Evolutionary conservation across 257 asterid genomes (phyloP).

Genomic region (Nicotiana undulata): DNA sequence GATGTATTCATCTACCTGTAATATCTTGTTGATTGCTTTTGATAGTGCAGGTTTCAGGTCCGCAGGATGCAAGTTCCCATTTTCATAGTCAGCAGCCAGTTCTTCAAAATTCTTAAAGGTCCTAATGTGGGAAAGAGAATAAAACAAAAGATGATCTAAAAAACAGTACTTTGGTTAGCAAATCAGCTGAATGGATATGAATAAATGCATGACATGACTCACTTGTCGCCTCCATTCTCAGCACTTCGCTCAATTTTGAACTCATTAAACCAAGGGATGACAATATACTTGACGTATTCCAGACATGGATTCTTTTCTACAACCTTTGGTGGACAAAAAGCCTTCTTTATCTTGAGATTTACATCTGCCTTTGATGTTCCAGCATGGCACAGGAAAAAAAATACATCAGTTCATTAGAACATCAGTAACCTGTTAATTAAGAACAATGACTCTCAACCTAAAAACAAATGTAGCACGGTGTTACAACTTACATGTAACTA

Average conservation of each 20-base stretch:
- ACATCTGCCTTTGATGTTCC: conserved; percentile 54
- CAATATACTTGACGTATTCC: conserved; percentile 61
- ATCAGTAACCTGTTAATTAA: background rate
- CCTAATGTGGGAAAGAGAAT: conserved; percentile 28
- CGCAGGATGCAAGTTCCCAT: conserved; percentile 79
- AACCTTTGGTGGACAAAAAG: conserved; percentile 78
- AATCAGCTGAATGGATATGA: background rate
- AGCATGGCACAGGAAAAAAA: background rate
- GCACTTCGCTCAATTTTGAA: conserved; percentile 62
- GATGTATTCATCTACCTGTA: conserved; percentile 40
- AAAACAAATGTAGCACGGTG: background rate
- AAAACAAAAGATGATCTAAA: background rate
- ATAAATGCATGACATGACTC: conserved; percentile 11
- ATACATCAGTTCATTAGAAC: background rate
- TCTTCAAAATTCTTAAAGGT: conserved; percentile 53
- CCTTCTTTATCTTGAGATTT: conserved; percentile 68
- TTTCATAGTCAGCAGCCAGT: conserved; percentile 54
- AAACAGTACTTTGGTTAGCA: background rate
- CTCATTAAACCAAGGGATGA: conserved; percentile 76
- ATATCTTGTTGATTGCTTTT: conserved; percentile 57
- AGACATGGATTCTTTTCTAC: conserved; percentile 70
- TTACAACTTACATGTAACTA: background rate
- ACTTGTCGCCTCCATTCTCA: conserved; percentile 84
- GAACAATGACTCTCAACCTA: background rate
- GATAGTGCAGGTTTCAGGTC: conserved; percentile 86